Percentiles rank a stretch among this genome's conserved stretches.
These are phyloP conservation scores for Zygoascus biomembranicola DNA, from an alignment of 805 yeast genomes.

Conservation along the genomic window DNA sequence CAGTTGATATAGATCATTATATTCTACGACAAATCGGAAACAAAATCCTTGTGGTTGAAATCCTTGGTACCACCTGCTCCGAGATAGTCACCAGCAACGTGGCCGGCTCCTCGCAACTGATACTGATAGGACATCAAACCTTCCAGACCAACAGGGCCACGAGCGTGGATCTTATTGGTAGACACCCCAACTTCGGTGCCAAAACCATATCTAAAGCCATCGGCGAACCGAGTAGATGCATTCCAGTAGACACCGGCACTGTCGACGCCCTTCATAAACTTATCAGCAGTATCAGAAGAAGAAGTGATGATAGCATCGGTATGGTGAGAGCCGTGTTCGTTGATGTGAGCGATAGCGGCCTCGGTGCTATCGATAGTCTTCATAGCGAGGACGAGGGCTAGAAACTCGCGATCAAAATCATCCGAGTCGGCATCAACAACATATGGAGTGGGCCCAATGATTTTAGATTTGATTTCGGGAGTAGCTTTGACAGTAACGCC, in stretches of 20 bases:
- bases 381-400: constrained; percentile 77
- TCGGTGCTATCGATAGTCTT: constrained; percentile 48
- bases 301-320: constrained; percentile 90
- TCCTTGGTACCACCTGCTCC: constrained; percentile 86
- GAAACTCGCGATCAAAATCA: constrained; percentile 77
- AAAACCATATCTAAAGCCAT: constrained; percentile 96
- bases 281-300: constrained; percentile 58
- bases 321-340: constrained; percentile 88
- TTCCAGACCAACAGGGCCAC: constrained; percentile 98
- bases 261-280: constrained; percentile 77
- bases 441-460: constrained; percentile 12
- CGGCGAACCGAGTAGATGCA: constrained; percentile 94
- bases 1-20: not conserved
- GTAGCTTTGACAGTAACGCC: constrained; percentile 71
- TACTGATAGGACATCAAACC: constrained; percentile 95
- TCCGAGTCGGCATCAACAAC: constrained; percentile 13
- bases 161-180: constrained; percentile 92
- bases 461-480: constrained; percentile 33
- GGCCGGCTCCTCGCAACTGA: constrained; percentile 87
- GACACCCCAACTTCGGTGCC: constrained; percentile 98
- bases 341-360: constrained; percentile 81
- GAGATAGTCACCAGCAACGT: constrained; percentile 79
- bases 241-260: constrained; percentile 98
- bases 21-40: constrained; percentile 1
- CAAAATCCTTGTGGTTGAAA: constrained; percentile 49